A percentile compares a stretch with the other conserved stretches of the same genome.
Evolutionary conservation across 2,329 filamentous ascomycete species (phyloP).

Genomic region (Coniochaeta hoffmannii): DNA sequence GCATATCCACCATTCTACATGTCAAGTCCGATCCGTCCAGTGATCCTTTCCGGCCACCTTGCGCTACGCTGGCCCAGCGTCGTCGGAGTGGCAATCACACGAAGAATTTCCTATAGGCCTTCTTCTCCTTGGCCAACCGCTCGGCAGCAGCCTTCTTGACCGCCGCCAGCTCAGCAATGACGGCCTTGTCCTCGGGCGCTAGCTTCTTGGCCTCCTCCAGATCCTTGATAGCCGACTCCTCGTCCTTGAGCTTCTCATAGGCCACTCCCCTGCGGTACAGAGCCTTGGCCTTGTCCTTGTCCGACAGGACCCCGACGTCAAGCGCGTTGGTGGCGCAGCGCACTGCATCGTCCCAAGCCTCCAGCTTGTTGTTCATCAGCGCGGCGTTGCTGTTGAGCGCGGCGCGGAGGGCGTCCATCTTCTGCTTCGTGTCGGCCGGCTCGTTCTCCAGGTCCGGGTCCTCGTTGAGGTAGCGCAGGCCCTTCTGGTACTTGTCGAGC

Average conservation of each 20-base stretch:
- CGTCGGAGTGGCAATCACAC: conserved; percentile 50
- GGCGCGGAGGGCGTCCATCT: conserved; percentile 71
- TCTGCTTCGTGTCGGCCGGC: conserved; percentile 55
- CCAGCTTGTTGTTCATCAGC: conserved; percentile 75
- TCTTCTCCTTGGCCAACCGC: conserved; percentile 80
- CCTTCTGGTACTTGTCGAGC: conserved; percentile 92
- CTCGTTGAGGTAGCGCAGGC: conserved; percentile 79
- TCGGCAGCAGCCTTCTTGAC: conserved; percentile 71
- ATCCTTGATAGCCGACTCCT: conserved; percentile 70
- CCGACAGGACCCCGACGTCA: conserved; percentile 54
- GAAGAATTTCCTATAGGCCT: conserved; percentile 90
- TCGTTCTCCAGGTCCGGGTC: conserved; percentile 70
- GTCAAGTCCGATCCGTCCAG: neutral
- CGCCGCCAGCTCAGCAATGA: conserved; percentile 66
- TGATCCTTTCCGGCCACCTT: neutral
- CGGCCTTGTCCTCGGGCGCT: conserved; percentile 65
- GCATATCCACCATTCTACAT: neutral
- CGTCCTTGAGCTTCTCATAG: conserved; percentile 69
- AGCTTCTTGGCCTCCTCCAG: conserved; percentile 70
- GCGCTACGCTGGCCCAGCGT: neutral
- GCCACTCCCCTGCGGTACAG: conserved; percentile 77
- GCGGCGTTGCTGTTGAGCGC: conserved; percentile 84
- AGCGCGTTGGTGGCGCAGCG: conserved; percentile 68
- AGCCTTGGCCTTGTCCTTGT: conserved; percentile 82
- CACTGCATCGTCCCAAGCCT: conserved; percentile 61